phyloP scores from a whole-genome alignment of 2,329 filamentous ascomycete genomes.

The Dactylellina haptotyla region DNA sequence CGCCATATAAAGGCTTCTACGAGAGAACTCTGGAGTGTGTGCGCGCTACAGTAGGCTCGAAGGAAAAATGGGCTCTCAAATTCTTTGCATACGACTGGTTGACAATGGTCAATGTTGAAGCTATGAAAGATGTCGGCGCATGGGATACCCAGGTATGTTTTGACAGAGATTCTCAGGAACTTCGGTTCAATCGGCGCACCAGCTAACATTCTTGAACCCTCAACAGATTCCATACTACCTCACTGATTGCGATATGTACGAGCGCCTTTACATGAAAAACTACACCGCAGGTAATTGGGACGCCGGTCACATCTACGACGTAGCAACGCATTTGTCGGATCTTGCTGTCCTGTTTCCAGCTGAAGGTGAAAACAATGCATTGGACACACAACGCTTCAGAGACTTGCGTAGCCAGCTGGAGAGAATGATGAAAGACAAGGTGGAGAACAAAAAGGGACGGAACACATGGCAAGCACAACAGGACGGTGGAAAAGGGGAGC shows the following conservation, averaged over 20 bases:
- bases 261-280: slow-evolving; percentile 63
- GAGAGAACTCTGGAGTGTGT: slow-evolving; percentile 57
- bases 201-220: neutral
- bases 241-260: slow-evolving; percentile 69
- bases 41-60: slow-evolving; percentile 59
- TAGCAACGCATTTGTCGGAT: slow-evolving; percentile 56
- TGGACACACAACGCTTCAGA: slow-evolving; percentile 52
- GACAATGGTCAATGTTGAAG: slow-evolving; percentile 68
- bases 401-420: slow-evolving; percentile 57
- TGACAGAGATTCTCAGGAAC: neutral
- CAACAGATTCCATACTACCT: slow-evolving; percentile 66
- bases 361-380: slow-evolving; percentile 56
- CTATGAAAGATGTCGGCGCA: slow-evolving; percentile 66
- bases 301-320: slow-evolving; percentile 60
- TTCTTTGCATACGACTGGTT: slow-evolving; percentile 71
- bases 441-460: slow-evolving; percentile 59
- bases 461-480: slow-evolving; percentile 69
- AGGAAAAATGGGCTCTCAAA: slow-evolving; percentile 65
- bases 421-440: slow-evolving; percentile 59
- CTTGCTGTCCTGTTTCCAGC: slow-evolving; percentile 54
- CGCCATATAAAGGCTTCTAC: slow-evolving; percentile 22
- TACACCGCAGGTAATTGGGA: slow-evolving; percentile 60
- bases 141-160: slow-evolving; percentile 68
- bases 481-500: slow-evolving; percentile 66
- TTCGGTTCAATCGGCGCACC: neutral